Evolutionary conservation across 2,329 filamentous ascomycete species (phyloP).

Genomic region (Blastomyces percursus): DNA sequence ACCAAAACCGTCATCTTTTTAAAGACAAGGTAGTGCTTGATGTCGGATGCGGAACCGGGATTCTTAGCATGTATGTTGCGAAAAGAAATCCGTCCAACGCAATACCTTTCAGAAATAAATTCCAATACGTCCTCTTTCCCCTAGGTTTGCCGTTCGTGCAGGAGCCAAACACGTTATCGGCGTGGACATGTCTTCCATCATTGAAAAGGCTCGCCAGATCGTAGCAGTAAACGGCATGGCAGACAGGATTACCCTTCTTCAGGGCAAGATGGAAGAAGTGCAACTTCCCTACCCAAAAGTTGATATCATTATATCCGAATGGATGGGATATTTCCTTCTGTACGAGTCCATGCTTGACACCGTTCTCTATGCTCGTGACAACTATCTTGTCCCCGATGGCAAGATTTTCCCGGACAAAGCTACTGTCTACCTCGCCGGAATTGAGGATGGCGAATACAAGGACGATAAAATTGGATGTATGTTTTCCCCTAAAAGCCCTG

Average conservation of each 20-base stretch:
- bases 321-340: slow-evolving; percentile 99
- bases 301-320: slow-evolving; percentile 99
- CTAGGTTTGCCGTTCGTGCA: slow-evolving; percentile 89
- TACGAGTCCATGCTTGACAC: slow-evolving; percentile 99
- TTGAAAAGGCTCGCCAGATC: slow-evolving; percentile 95
- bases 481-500: slow-evolving; percentile 26
- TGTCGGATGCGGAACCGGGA: slow-evolving; percentile 93
- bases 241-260: slow-evolving; percentile 92
- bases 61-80: slow-evolving; percentile 31
- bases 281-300: slow-evolving; percentile 86
- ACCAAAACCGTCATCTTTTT: slow-evolving; percentile 91
- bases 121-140: slow-evolving; percentile 13
- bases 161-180: slow-evolving; percentile 98
- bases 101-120: slow-evolving; percentile 8
- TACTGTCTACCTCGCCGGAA: slow-evolving; percentile 90
- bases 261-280: slow-evolving; percentile 99
- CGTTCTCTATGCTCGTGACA: slow-evolving; percentile 90
- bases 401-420: slow-evolving; percentile 99
- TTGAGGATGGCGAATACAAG: slow-evolving; percentile 99
- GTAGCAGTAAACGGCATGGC: slow-evolving; percentile 83
- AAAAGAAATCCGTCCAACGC: background rate
- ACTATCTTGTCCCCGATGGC: slow-evolving; percentile 73
- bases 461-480: slow-evolving; percentile 99
- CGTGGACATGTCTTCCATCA: slow-evolving; percentile 99
- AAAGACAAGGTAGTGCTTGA: slow-evolving; percentile 91